Conservation (phyloP, 2,329 filamentous ascomycete genomes). For the Colletotrichum aenigma region DNA sequence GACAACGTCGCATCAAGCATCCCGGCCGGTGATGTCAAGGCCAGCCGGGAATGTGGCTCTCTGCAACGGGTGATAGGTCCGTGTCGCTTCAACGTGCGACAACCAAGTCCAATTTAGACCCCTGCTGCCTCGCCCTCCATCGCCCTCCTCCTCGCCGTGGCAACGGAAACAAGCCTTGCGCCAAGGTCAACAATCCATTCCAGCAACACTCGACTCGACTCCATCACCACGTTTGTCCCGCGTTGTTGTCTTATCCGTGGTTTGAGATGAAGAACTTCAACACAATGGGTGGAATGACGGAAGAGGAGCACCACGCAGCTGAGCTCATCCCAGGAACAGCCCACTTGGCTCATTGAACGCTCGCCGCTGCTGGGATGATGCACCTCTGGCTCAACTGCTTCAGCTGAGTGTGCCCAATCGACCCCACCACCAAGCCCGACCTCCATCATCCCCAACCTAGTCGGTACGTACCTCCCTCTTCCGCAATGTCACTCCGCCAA, state of each 20-base stretch:
- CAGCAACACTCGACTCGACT: not conserved
- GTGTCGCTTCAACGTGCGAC: constrained; percentile 15
- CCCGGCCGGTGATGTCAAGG: constrained; percentile 18
- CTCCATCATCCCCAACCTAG: not conserved
- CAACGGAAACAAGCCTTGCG: constrained; percentile 4
- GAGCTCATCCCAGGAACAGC: not conserved
- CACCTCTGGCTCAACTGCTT: not conserved
- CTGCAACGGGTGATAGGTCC: constrained; percentile 16
- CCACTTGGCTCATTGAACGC: not conserved
- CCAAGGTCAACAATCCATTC: constrained; percentile 15
- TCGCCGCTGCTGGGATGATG: not conserved
- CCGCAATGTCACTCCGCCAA: not conserved
- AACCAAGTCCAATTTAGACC: not conserved
- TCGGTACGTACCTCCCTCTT: not conserved
- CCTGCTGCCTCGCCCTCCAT: not conserved
- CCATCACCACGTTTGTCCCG: not conserved
- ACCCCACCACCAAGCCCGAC: not conserved
- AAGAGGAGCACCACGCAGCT: not conserved
- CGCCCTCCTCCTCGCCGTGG: not conserved
- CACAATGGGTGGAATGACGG: not conserved
- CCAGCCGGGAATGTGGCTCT: not conserved
- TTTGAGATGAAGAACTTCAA: not conserved
- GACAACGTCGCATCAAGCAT: not conserved
- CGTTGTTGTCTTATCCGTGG: not conserved
- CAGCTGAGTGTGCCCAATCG: not conserved